phyloP scores from a whole-genome alignment of 495 filamentous ascomycete genomes.

The Hapsidospora chrysogenum region DNA sequence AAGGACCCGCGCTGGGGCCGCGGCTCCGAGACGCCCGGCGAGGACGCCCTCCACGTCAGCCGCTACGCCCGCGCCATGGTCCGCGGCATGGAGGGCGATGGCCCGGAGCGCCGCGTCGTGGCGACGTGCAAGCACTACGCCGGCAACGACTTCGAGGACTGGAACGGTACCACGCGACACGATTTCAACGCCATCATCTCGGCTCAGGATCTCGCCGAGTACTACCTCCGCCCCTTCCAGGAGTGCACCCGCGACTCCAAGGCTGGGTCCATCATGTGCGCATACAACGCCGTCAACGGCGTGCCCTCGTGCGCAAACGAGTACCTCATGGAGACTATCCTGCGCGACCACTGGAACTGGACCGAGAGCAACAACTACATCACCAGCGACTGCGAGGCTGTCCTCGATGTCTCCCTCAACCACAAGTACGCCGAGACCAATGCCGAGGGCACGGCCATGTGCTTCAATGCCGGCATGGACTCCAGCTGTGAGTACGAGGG shows the following conservation, averaged over 20 bases:
- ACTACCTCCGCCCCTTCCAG: constrained; percentile 29
- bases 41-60: constrained; percentile 38
- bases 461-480: constrained; percentile 20
- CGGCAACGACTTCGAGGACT: constrained; percentile 47
- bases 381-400: constrained; percentile 26
- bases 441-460: constrained; percentile 16
- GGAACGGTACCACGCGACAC: constrained; percentile 15
- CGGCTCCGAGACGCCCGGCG: constrained; percentile 21
- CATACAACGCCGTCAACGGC: constrained; percentile 27
- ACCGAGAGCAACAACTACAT: constrained; percentile 25
- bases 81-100: constrained; percentile 39
- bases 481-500: no score
- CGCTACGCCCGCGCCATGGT: constrained; percentile 43
- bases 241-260: constrained; percentile 25
- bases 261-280: constrained; percentile 29
- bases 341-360: constrained; percentile 30
- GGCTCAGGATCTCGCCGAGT: constrained; percentile 27
- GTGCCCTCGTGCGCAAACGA: constrained; percentile 24
- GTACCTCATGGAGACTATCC: constrained; percentile 22
- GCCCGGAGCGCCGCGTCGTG: constrained; percentile 28
- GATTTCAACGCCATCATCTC: constrained; percentile 22
- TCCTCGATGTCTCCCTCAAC: constrained; percentile 17
- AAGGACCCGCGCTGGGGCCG: constrained; percentile 29
- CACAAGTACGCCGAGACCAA: constrained; percentile 19
- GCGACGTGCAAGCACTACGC: constrained; percentile 51